phyloP scores from a whole-genome alignment of 2,329 filamentous ascomycete genomes.

The Arthroderma sp. region DNA sequence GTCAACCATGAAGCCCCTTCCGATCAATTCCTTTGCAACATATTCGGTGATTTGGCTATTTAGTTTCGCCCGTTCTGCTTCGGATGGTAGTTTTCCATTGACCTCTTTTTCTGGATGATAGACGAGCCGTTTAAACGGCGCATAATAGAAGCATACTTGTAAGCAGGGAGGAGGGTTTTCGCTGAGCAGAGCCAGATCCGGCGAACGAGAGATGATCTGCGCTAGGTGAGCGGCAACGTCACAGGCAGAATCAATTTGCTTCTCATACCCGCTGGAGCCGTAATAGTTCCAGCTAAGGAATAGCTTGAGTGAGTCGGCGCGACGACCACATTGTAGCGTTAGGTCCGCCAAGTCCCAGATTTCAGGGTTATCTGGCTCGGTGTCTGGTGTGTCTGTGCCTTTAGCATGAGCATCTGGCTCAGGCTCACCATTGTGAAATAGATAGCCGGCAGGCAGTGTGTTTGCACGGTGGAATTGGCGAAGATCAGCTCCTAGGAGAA shows the following conservation, averaged over 20 bases:
- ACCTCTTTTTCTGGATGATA: conserved; percentile 19
- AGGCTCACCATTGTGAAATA: conserved; percentile 52
- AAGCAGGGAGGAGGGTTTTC: conserved; percentile 70
- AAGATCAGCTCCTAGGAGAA: conserved; percentile 68
- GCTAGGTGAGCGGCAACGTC: conserved; percentile 58
- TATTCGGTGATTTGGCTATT: conserved; percentile 45
- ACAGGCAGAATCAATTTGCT: conserved; percentile 60
- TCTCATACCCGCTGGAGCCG: conserved; percentile 58
- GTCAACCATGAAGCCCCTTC: conserved; percentile 56
- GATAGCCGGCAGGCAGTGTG: conserved; percentile 73
- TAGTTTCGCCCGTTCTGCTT: conserved; percentile 26
- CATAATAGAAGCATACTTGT: conserved; percentile 91
- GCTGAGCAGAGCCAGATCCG: conserved; percentile 58
- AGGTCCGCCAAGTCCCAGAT: conserved; percentile 84
- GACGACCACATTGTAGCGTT: conserved; percentile 82
- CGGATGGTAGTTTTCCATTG: conserved; percentile 14
- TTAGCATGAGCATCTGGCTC: conserved; percentile 19
- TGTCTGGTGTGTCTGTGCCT: conserved; percentile 11
- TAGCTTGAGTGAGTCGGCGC: conserved; percentile 75
- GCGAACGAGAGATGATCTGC: conserved; percentile 38
- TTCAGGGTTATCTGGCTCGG: conserved; percentile 35
- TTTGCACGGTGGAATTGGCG: conserved; percentile 68
- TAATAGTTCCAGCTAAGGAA: conserved; percentile 85
- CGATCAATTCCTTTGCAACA: conserved; percentile 42
- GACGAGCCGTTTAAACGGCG: conserved; percentile 42